phyloP scores from a whole-genome alignment of 805 yeast genomes.

The Hanseniaspora valbyensis region DNA sequence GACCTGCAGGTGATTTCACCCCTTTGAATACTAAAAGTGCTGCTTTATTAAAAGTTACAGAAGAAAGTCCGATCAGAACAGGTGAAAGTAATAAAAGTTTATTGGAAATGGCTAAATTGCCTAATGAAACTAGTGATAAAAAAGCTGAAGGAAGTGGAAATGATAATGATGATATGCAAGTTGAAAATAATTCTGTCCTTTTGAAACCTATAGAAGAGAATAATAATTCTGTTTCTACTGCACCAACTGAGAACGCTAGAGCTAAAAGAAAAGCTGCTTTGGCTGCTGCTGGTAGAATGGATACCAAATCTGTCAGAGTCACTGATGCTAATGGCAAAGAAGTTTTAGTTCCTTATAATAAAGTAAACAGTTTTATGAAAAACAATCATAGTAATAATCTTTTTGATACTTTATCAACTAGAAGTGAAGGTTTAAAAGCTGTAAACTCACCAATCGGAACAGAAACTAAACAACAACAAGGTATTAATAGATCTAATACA shows the following conservation, averaged over 20 bases:
- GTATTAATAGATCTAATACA: not conserved
- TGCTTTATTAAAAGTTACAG: constrained; percentile 24
- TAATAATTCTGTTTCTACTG: not conserved
- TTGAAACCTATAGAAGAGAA: constrained; percentile 17
- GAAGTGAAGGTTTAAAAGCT: not conserved
- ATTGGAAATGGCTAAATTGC: constrained; percentile 26
- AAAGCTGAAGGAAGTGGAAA: constrained; percentile 23
- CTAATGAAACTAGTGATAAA: constrained; percentile 23
- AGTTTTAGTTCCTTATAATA: constrained; percentile 5
- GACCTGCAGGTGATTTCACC: constrained; percentile 23
- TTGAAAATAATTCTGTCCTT: constrained; percentile 15
- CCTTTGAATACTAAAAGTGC: constrained; percentile 28
- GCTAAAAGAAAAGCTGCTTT: constrained; percentile 15
- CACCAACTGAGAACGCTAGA: not conserved
- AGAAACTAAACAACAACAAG: too few species aligned
- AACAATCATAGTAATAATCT: constrained; percentile 10
- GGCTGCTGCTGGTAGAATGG: constrained; percentile 20
- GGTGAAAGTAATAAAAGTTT: constrained; percentile 15
- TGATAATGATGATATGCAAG: constrained; percentile 18
- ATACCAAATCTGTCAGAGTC: constrained; percentile 22
- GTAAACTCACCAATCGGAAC: constrained; percentile 11
- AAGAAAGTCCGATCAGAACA: constrained; percentile 19
- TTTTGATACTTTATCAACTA: constrained; percentile 1
- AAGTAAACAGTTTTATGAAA: constrained; percentile 16
- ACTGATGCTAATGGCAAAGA: constrained; percentile 17